Evolutionary conservation across 23 red algal species (phyloP).

Genomic region (Gracilaria caudata): DNA sequence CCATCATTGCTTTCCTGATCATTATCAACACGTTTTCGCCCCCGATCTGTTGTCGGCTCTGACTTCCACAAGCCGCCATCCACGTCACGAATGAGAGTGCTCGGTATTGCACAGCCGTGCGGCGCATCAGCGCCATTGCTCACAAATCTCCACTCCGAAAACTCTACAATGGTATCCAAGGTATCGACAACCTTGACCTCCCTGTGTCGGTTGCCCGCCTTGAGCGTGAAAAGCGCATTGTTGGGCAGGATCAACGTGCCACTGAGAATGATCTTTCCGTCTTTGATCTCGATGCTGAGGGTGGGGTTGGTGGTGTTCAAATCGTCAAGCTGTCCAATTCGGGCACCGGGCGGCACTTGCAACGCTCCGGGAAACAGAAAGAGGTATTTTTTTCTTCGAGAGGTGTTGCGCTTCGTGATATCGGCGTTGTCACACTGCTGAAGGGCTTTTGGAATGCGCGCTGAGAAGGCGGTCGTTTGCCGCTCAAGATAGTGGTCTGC

Average conservation of each 20-base stretch:
- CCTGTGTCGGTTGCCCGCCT: slow-evolving; percentile 18
- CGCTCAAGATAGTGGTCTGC: not conserved
- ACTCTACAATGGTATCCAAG: slow-evolving; percentile 66
- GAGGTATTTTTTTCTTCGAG: slow-evolving; percentile 53
- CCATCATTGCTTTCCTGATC: not conserved
- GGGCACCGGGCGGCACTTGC: slow-evolving; percentile 36
- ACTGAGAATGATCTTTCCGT: slow-evolving; percentile 16
- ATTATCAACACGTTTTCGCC: not conserved
- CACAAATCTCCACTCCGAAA: slow-evolving; percentile 68
- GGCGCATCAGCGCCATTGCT: not conserved
- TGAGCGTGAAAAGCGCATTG: slow-evolving; percentile 49
- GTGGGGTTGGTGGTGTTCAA: slow-evolving; percentile 50
- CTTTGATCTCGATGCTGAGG: slow-evolving; percentile 32
- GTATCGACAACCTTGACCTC: slow-evolving; percentile 33
- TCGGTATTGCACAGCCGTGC: not conserved
- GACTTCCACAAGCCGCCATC: slow-evolving; percentile 14
- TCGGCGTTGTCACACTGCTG: slow-evolving; percentile 47
- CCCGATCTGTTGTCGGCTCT: not conserved
- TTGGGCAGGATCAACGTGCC: slow-evolving; percentile 53
- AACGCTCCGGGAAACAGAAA: slow-evolving; percentile 67
- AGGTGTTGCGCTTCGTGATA: slow-evolving; percentile 59
- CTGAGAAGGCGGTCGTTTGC: not conserved
- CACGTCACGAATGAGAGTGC: not conserved
- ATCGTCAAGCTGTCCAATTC: slow-evolving; percentile 38
- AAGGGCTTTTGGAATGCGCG: slow-evolving; percentile 24